Conservation (phyloP, 371 early-diverging fungal genomes). For the Massospora cicadina region DNA sequence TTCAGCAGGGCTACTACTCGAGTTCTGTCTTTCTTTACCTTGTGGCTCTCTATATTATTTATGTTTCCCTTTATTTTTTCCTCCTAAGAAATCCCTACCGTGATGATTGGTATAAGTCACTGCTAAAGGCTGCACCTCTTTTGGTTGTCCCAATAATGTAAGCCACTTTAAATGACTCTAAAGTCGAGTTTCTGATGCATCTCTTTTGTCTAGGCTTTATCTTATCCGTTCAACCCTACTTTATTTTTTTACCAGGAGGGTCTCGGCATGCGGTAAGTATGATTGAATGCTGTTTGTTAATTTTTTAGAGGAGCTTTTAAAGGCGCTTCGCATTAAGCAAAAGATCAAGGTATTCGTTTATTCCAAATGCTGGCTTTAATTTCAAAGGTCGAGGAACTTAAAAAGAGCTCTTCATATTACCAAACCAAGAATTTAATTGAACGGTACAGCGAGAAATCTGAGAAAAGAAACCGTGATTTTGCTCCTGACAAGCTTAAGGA, state of each 20-base stretch:
- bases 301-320: not conserved
- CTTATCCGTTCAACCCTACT: not conserved
- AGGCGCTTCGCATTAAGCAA: conserved; percentile 1
- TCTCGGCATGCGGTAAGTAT: not conserved
- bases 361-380: not conserved
- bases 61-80: conserved; percentile 5
- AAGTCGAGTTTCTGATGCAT: not conserved
- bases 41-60: not conserved
- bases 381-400: conserved; percentile 59
- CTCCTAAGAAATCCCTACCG: not conserved
- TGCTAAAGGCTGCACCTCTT: not conserved
- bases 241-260: not conserved
- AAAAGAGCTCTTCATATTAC: conserved; percentile 74
- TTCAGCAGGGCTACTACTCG: not conserved
- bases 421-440: conserved; percentile 79
- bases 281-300: not conserved
- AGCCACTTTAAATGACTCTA: not conserved
- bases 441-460: conserved; percentile 43
- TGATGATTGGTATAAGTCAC: not conserved
- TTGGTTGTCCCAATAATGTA: conserved; percentile 1
- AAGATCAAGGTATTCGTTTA: conserved; percentile 3
- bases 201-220: not conserved
- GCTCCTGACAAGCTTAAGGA: too few species aligned
- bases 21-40: not conserved
- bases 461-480: conserved; percentile 1